Evolutionary conservation across 768 basidiomycete species (phyloP).

Genomic region (Lactifluus volemus): DNA sequence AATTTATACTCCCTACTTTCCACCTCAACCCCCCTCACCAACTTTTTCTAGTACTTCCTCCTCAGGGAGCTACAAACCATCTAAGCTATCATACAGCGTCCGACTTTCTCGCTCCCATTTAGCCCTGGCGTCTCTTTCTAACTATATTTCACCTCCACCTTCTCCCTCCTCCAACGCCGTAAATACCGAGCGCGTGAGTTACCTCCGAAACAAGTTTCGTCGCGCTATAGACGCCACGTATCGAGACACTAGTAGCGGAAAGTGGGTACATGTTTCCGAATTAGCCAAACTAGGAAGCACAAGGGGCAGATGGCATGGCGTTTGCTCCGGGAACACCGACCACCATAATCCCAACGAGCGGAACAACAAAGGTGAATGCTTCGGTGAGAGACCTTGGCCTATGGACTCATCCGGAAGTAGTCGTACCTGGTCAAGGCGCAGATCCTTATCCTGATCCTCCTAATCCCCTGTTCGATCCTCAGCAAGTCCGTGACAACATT

Average conservation of each 20-base stretch:
- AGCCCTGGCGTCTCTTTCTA: constrained; percentile 10
- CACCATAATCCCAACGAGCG: not conserved
- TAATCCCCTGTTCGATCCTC: not conserved
- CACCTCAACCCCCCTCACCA: not conserved
- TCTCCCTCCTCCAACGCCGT: constrained; percentile 8
- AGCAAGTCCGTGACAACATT: constrained; percentile 8
- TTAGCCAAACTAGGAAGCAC: constrained; percentile 14
- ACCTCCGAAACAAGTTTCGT: constrained; percentile 9
- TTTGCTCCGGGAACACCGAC: constrained; percentile 11
- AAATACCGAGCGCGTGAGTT: not conserved
- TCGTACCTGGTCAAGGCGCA: not conserved
- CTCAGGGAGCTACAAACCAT: not conserved
- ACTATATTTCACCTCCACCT: not conserved
- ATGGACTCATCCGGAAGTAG: constrained; percentile 2
- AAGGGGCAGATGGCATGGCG: constrained; percentile 14
- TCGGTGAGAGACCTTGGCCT: not conserved
- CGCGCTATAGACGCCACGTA: constrained; percentile 5
- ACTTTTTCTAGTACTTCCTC: not conserved
- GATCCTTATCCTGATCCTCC: constrained; percentile 10
- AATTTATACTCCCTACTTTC: constrained; percentile 11
- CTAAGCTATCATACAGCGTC: not conserved
- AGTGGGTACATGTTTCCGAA: constrained; percentile 15
- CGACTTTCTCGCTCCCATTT: constrained; percentile 6
- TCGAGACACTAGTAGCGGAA: constrained; percentile 12
- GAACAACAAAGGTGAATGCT: constrained; percentile 5